These are phyloP conservation scores for Moesziomyces parantarcticus DNA, from an alignment of 1,284 basidiomycete genomes.

Conservation along the genomic window DNA sequence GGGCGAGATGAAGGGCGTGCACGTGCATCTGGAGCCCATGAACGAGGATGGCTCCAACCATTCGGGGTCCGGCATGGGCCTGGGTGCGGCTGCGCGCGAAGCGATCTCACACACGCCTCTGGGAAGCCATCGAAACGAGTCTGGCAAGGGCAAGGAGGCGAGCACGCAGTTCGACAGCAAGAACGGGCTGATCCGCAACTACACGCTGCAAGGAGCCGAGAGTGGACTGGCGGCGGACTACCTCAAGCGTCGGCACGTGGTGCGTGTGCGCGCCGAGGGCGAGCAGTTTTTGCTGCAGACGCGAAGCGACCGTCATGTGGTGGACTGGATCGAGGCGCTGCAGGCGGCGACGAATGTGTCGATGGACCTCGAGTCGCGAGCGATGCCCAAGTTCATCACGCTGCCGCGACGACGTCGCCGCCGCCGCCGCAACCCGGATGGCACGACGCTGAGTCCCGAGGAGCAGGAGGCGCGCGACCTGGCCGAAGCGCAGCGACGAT, in stretches of 20 bases:
- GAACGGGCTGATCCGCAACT: conserved; percentile 72
- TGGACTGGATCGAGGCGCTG: conserved; percentile 96
- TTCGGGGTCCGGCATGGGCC: conserved; percentile 21
- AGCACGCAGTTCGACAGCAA: conserved; percentile 34
- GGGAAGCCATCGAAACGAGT: conserved; percentile 17
- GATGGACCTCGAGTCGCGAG: conserved; percentile 86
- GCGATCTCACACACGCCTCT: conserved; percentile 46
- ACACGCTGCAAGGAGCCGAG: conserved; percentile 90
- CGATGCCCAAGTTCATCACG: conserved; percentile 69
- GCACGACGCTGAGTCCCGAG: conserved; percentile 26
- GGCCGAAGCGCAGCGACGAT: conserved; percentile 60
- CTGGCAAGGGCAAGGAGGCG: conserved; percentile 11
- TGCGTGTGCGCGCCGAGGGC: conserved; percentile 90
- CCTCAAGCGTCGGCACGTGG: conserved; percentile 90
- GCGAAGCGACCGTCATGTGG: conserved; percentile 82
- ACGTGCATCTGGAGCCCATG: conserved; percentile 59
- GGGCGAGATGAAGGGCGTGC: conserved; percentile 65
- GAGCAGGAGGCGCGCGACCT: conserved; percentile 56
- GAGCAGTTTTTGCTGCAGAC: conserved; percentile 97
- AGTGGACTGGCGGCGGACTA: conserved; percentile 95
- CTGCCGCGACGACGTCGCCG: conserved; percentile 62
- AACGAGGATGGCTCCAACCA: conserved; percentile 55
- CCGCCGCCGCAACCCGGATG: conserved; percentile 50
- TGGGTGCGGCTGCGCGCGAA: conserved; percentile 42
- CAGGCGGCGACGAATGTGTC: conserved; percentile 94